Conservation (phyloP, 2,329 filamentous ascomycete species). For the Pyricularia sp. region DNA sequence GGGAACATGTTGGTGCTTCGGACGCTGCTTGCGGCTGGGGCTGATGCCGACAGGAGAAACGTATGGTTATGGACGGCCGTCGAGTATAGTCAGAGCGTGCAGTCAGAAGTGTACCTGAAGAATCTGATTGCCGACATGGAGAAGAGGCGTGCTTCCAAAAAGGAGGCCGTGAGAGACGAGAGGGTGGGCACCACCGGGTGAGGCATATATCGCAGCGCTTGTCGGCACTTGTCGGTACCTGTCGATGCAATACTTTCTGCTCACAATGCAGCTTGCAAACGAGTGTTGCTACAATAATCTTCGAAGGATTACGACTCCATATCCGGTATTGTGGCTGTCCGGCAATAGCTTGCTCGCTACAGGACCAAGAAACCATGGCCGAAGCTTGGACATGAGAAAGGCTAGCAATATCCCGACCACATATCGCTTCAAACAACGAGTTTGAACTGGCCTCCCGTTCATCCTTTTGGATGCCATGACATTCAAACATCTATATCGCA, state of each 20-base stretch:
- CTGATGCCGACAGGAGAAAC: constrained; percentile 60
- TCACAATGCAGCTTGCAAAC: neutral
- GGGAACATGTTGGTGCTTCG: constrained; percentile 67
- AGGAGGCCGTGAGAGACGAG: neutral
- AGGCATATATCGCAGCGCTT: neutral
- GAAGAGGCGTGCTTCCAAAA: constrained; percentile 30
- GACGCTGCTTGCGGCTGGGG: constrained; percentile 65
- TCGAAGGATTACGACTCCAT: neutral
- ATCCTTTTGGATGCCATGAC: neutral
- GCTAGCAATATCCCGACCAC: neutral
- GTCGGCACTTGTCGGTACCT: no score
- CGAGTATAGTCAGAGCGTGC: constrained; percentile 69
- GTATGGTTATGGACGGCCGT: constrained; percentile 70
- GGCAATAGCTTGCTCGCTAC: neutral
- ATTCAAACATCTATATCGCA: neutral
- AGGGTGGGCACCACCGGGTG: constrained; percentile 1
- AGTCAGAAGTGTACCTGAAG: constrained; percentile 76
- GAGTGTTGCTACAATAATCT: neutral
- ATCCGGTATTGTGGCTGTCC: neutral
- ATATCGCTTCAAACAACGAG: neutral
- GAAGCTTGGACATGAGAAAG: neutral
- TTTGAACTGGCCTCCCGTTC: neutral
- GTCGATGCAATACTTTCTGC: neutral
- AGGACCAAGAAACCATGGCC: neutral
- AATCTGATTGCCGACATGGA: constrained; percentile 60